These are phyloP conservation scores for Erodium texanum DNA, from an alignment of 441 rosid species.

Conservation along the genomic window DNA sequence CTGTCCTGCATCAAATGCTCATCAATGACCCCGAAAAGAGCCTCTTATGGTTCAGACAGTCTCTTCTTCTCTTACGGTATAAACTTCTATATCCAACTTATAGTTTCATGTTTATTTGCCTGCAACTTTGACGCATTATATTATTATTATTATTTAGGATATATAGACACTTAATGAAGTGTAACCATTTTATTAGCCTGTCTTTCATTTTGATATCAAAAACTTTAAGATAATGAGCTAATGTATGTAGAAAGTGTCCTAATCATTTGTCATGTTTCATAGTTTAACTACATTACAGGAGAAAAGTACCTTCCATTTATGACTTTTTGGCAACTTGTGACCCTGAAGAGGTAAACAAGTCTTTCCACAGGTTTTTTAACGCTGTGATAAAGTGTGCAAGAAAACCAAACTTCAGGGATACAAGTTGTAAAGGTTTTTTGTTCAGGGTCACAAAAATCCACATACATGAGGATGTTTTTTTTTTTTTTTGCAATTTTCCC, in stretches of 20 bases:
- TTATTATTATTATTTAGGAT: too few species aligned
- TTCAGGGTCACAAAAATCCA: too few species aligned
- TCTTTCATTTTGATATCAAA: background rate
- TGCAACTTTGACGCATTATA: background rate
- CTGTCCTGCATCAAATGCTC: slow-evolving; percentile 89
- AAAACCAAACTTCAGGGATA: too few species aligned
- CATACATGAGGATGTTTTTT: too few species aligned
- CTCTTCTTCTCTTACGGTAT: slow-evolving; percentile 88
- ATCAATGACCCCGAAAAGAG: slow-evolving; percentile 84
- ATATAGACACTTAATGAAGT: background rate
- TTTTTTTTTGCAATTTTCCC: too few species aligned
- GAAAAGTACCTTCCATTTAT: background rate
- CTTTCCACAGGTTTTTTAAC: too few species aligned
- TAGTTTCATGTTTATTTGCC: background rate
- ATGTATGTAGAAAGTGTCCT: background rate
- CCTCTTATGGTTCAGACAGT: slow-evolving; percentile 80
- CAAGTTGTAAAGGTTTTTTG: too few species aligned
- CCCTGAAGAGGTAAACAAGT: too few species aligned
- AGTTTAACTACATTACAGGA: background rate
- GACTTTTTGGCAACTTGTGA: too few species aligned
- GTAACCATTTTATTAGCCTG: background rate
- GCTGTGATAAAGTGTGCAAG: too few species aligned
- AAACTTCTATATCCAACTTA: background rate
- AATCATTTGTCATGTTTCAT: background rate
- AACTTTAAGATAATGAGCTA: background rate